Evolutionary conservation across 1,284 basidiomycete genomes (phyloP), one percentile per base, ranked within the genome.

Genomic region (Ceratobasidium theobromae): DNA sequence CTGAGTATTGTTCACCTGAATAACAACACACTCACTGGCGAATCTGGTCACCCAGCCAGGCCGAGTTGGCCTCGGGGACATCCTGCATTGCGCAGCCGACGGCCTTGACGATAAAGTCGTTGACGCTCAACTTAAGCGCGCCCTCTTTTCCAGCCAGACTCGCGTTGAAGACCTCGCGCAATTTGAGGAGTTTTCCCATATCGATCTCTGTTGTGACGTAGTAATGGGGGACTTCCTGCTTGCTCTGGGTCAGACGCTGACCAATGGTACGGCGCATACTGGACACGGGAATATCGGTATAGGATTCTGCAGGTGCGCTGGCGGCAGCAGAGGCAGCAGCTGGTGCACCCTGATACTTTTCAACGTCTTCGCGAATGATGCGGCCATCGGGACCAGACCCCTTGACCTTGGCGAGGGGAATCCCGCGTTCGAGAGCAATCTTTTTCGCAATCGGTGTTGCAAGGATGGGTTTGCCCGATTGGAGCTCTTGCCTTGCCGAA

Each of bases 31-130:
- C 91, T 76, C 77, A 95, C 93, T 93, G 91, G 77, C 96, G 82
- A 77, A 99, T 97, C 66, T 87, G 85, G 73, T 99, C 97, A 72
- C 95, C 96, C 72, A 98, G 79, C 96, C 96, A 99, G 18, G 95
- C 93, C 64, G 95, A 93, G 82, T 99, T 99, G 71, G 89, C 95
- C 77, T 99, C 97, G 64, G 97, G 97, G 32, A 99, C 96, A 75
- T 99, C 95, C 64, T 84, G 83, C 66, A 98, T 84, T 3, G 97
- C 96, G 71, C 94, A 89, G 8, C 89, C 87, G 48, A 91, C 87
- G 4, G 94, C 97, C 81, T 99, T 99, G 76, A 98, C 87, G 73
- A 99, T 87, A 76, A 99, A 99, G 80, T 99, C 97, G 77, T 98
- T 98, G 67, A 99, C 93, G 70, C 92, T 95, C 69, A 99, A 85